Conservation (phyloP, 306 rosid genomes). For the Glycine tomentella region DNA sequence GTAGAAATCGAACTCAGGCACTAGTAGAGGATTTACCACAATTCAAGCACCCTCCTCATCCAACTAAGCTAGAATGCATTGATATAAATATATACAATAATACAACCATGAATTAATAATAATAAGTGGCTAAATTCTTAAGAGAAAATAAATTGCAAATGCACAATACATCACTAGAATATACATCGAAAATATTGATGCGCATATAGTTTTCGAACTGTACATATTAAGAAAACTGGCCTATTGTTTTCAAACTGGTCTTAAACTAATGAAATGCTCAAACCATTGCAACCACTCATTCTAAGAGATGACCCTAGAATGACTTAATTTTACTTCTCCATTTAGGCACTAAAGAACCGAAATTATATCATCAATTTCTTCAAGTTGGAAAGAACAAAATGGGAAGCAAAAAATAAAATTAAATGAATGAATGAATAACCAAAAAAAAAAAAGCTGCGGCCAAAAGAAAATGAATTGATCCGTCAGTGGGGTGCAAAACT, state of each 20-base stretch:
- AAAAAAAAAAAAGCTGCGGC: not conserved
- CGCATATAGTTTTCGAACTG: not conserved
- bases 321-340: no score
- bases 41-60: not conserved
- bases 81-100: no score
- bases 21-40: no score
- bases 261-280: no score
- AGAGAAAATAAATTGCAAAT: constrained; percentile 15
- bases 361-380: not conserved
- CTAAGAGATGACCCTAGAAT: no score
- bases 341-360: no score
- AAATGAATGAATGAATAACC: not conserved
- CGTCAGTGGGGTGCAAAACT: not conserved
- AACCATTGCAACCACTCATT: no score
- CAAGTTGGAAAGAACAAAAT: not conserved
- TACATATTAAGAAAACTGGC: no score
- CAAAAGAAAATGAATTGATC: not conserved
- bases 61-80: no score
- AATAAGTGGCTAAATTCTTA: not conserved
- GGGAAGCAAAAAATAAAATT: not conserved
- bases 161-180: not conserved
- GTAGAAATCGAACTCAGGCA: no score
- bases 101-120: not conserved
- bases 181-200: not conserved
- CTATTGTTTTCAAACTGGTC: not conserved